Base-by-base conservation (phyloP, 805 yeast species). In the Myxozyma monticola region DNA sequence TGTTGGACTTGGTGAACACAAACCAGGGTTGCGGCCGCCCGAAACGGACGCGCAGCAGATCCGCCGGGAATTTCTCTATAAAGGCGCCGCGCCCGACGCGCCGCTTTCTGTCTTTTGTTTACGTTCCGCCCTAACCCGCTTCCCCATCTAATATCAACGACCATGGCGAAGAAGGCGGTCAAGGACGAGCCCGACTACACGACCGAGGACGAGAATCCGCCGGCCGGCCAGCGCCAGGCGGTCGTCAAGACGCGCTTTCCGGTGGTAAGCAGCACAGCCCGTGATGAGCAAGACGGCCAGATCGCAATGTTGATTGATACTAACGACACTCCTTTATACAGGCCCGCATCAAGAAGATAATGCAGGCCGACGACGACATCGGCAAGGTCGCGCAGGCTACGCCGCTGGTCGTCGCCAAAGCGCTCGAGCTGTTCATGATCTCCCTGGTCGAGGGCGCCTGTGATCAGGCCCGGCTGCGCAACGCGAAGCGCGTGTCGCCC, bases 361-460 rank as follows among this genome's bases (percentile, higher is more conserved):
- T 93, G 96, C 99, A 93, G 66, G 83, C 95, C 25, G 99, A 93
- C 68, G 99, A 93, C 57, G 99, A 93, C 57, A 90, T 93, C 38
- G 99, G 99, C 2, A 93, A 93, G 66, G 98, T 93, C 4, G 96
- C 99, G 2, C 97, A 90, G 65, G 97, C 96, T 1, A 95, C 99
- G 1, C 99, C 99, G 0, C 85, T 91, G n/a, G 91, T 91, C 15
- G 96, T 93, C 10, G 97, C 98, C 6, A 79, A 96, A 56, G 96
- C 99, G 0, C 74, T 93, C 45, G 98, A 93, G 70, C 78, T 88
- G 54, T 93, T 93, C 66, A 80, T 93, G 77, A 88, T 95, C 43
- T 81, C 93, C 47, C 75, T 93, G 48, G 95, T 93, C 42, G 90
- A 87, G 61, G 88, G 86, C 40, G 78, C 95, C 18, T 83, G 88